Conservation (phyloP, 2,329 filamentous ascomycete genomes). For the Cercospora zeina region DNA sequence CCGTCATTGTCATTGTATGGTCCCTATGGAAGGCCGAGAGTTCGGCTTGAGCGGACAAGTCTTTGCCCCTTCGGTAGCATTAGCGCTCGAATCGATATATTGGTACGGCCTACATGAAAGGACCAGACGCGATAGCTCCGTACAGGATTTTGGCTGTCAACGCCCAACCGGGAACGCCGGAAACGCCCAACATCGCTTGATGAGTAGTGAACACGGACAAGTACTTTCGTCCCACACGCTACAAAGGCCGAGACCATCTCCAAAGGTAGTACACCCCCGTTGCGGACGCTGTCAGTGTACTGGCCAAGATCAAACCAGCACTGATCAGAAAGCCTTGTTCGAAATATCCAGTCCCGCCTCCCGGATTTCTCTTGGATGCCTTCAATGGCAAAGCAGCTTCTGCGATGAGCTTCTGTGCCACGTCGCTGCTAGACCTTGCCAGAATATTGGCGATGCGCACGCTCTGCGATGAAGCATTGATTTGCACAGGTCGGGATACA, state of each 20-base stretch:
- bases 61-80: neutral
- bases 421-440: slow-evolving; percentile 16
- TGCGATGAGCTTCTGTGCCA: slow-evolving; percentile 26
- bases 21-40: slow-evolving; percentile 45
- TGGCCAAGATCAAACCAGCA: slow-evolving; percentile 38
- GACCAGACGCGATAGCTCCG: too few relatives aligned
- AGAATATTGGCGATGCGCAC: slow-evolving; percentile 16
- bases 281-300: slow-evolving; percentile 27
- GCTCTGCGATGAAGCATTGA: slow-evolving; percentile 22
- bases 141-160: too few relatives aligned
- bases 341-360: slow-evolving; percentile 43
- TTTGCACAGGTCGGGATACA: slow-evolving; percentile 47
- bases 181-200: neutral
- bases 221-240: neutral
- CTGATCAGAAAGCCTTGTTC: slow-evolving; percentile 44
- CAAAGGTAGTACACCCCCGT: slow-evolving; percentile 26
- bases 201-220: neutral
- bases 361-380: slow-evolving; percentile 40
- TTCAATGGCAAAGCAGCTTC: slow-evolving; percentile 32
- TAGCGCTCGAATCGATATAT: neutral
- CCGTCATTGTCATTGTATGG: slow-evolving; percentile 44
- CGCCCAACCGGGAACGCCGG: too few relatives aligned
- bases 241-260: slow-evolving; percentile 21
- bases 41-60: neutral
- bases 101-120: too few relatives aligned